These are phyloP conservation scores for Rhododendron molle DNA, from an alignment of 148 eudicot species.

Conservation along the genomic window DNA sequence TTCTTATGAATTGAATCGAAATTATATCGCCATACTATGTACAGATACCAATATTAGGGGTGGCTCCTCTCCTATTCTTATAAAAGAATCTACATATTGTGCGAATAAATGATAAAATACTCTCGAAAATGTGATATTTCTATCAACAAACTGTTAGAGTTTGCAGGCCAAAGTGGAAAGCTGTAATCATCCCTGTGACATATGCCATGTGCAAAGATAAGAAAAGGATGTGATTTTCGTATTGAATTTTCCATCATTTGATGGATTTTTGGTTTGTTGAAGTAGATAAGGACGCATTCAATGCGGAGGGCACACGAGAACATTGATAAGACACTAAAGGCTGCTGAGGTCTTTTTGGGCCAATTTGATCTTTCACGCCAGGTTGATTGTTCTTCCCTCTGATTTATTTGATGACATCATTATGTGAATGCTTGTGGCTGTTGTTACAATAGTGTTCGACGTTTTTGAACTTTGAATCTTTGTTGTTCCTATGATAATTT, in stretches of 20 bases:
- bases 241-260: background rate
- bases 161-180: background rate
- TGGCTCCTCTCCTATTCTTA: background rate
- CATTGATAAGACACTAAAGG: conserved; percentile 75
- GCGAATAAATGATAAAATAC: background rate
- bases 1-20: background rate
- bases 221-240: background rate
- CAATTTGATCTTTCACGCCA: conserved; percentile 70
- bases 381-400: conserved; percentile 30
- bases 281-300: conserved; percentile 71
- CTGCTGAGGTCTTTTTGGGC: conserved; percentile 55
- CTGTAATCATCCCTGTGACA: background rate
- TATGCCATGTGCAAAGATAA: background rate
- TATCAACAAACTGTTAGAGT: background rate
- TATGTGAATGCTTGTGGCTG: background rate
- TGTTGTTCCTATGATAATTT: background rate
- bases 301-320: conserved; percentile 87
- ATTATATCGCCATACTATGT: background rate
- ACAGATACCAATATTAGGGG: background rate
- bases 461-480: background rate
- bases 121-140: background rate
- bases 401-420: background rate
- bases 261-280: conserved; percentile 2
- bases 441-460: background rate
- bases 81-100: background rate